These are phyloP conservation scores for Ogataea saltuana DNA, from an alignment of 805 yeast genomes.

Conservation along the genomic window DNA sequence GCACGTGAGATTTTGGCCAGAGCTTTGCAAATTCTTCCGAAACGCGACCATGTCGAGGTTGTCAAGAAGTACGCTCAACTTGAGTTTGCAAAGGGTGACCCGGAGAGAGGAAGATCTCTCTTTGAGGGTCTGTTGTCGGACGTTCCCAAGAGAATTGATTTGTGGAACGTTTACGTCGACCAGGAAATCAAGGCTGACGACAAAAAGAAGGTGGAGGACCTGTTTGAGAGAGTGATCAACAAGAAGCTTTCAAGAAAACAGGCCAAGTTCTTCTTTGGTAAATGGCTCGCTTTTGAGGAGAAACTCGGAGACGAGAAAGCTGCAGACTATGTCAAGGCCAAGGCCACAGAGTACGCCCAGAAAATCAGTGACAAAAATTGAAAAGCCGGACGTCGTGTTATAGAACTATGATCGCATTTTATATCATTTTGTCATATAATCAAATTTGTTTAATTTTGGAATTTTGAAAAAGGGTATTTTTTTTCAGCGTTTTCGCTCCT, in stretches of 20 bases:
- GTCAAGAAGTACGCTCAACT: slow-evolving; percentile 87
- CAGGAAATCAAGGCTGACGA: slow-evolving; percentile 79
- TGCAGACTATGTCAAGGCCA: slow-evolving; percentile 83
- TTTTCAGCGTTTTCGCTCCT: no score
- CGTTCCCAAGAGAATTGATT: slow-evolving; percentile 86
- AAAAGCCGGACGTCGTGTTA: no score
- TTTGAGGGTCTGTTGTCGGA: slow-evolving; percentile 90
- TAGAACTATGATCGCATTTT: no score
- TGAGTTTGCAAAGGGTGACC: slow-evolving; percentile 83
- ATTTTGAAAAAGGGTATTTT: no score
- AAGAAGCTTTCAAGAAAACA: slow-evolving; percentile 78
- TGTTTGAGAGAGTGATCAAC: slow-evolving; percentile 77
- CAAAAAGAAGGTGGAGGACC: slow-evolving; percentile 66
- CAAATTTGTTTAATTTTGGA: no score
- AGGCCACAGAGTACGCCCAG: slow-evolving; percentile 70
- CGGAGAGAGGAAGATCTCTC: slow-evolving; percentile 92
- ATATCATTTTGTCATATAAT: not conserved
- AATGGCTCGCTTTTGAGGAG: slow-evolving; percentile 86
- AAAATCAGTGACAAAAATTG: no score
- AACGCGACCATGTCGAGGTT: slow-evolving; percentile 72
- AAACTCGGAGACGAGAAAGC: slow-evolving; percentile 64
- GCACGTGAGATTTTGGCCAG: slow-evolving; percentile 75
- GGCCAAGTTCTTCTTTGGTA: slow-evolving; percentile 91
- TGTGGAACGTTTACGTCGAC: slow-evolving; percentile 95
- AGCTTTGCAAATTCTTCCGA: slow-evolving; percentile 71